Evolutionary conservation across 768 basidiomycete genomes (phyloP), one percentile per base, ranked within the genome.

Genomic region (Boletellus emodensis): DNA sequence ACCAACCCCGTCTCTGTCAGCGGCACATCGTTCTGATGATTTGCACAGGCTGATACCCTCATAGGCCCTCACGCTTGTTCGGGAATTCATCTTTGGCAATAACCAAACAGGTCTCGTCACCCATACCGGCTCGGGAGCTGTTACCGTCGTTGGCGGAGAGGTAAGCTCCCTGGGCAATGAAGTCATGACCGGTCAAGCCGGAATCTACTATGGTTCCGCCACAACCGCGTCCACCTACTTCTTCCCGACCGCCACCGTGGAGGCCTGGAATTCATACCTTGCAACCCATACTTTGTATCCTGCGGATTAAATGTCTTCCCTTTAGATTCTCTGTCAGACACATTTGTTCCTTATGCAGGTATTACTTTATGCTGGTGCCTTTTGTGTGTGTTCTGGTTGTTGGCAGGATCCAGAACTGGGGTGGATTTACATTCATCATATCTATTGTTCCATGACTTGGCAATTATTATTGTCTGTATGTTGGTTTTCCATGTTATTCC

Each of bases 21-120:
- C 75, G 35, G 49, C 3, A 52, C 59, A 48, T 10, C 6, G 38
- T 12, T 22, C 47, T 18, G 11, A 52, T 11, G 4, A 6, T 28
- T 45, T 14, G 9, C 8, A 4, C 11, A 3, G 9, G 15, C 49
- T 32, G 13, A 40, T 39, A 9, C 40, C 4, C 6, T 8, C 0
- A 17, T 54, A 88, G 86, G 83, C 80, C 6, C 74, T 77, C 61
- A 75, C 75, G 17, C 80, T 89, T 63, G 61, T 75, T 13, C 79
- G 81, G 17, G 83, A 89, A 52, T 89, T 87, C 54, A 70, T 89
- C 44, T 69, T 89, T 36, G 85, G 87, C 3, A 67, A 65, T 49
- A 84, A 85, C 63, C 49, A 68, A 30, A 81, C 81, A 2, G 87
- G 85, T 0, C 73, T 80, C 6, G 80, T 88, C 34, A 68, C 62